Evolutionary conservation across 2,329 filamentous ascomycete species (phyloP).

Genomic region (Cordyceps tenuipes): DNA sequence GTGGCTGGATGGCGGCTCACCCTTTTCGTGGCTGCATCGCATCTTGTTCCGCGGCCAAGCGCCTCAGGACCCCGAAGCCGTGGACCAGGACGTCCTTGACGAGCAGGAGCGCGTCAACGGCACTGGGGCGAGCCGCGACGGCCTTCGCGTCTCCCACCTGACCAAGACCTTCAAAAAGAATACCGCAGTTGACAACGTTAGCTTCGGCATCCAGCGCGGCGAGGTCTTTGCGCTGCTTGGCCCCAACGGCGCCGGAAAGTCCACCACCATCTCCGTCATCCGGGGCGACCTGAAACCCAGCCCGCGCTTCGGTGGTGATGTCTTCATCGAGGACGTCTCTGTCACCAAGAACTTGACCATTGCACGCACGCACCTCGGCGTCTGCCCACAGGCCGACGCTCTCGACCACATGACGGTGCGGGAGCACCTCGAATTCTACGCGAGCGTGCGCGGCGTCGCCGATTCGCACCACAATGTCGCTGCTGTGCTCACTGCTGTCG

Average conservation of each 20-base stretch:
- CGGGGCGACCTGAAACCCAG: slow-evolving; percentile 77
- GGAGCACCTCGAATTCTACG: slow-evolving; percentile 85
- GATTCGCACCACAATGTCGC: slow-evolving; percentile 70
- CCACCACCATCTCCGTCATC: slow-evolving; percentile 80
- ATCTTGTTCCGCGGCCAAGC: slow-evolving; percentile 28
- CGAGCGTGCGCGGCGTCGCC: slow-evolving; percentile 68
- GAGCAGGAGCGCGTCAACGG: slow-evolving; percentile 55
- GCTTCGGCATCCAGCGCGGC: slow-evolving; percentile 69
- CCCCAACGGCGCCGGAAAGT: slow-evolving; percentile 87
- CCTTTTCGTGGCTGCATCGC: slow-evolving; percentile 42
- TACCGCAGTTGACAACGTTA: slow-evolving; percentile 79
- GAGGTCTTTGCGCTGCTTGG: slow-evolving; percentile 86
- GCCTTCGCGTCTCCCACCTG: slow-evolving; percentile 70
- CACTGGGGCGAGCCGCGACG: slow-evolving; percentile 38
- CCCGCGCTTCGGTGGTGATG: slow-evolving; percentile 56
- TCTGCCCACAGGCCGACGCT: slow-evolving; percentile 82
- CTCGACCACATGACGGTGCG: slow-evolving; percentile 85
- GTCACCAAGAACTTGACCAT: slow-evolving; percentile 63
- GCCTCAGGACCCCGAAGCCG: slow-evolving; percentile 20
- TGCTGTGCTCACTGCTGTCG: slow-evolving; percentile 73
- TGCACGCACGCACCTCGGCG: slow-evolving; percentile 73
- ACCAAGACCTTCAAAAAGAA: slow-evolving; percentile 71
- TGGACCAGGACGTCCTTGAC: slow-evolving; percentile 53
- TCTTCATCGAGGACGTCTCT: slow-evolving; percentile 70
- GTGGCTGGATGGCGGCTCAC: slow-evolving; percentile 71